Base-by-base conservation (phyloP, 345 rosid genomes). In the Leavenworthia alabamica region DNA sequence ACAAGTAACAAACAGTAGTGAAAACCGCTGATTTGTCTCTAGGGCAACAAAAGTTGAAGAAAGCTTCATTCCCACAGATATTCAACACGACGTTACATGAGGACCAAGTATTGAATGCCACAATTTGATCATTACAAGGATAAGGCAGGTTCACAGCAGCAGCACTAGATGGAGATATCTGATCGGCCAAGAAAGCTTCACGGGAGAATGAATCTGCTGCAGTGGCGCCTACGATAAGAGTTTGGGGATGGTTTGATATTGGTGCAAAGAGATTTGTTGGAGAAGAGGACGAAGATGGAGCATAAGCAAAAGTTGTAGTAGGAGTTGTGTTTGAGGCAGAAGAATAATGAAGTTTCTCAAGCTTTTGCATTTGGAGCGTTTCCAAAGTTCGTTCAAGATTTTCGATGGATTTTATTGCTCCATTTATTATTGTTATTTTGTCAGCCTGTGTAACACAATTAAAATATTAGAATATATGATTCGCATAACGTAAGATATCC, bases 341-440 rank as follows among this genome's bases (percentile, higher is more conserved):
- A 22, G 74, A 61, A 28, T 27, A 43, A n/a, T 72, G 82, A 46
- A 73, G 71, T 51, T 75, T 88, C 51, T 84, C 85, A 3, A 55
- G 78, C 78, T 71, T 85, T 65, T 73, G 73, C 32, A 49, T 75
- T 36, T 83, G 70, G n/a, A n/a, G n/a, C n/a, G n/a, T n/a, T n/a
- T n/a, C n/a, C n/a, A n/a, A n/a, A n/a, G n/a, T n/a, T n/a, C n/a
- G n/a, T n/a, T n/a, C n/a, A n/a, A n/a, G n/a, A n/a, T n/a, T n/a
- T n/a, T n/a, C n/a, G n/a, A 83, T 83, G 73, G 76, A 68, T 16
- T 37, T 74, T 22, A 86, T 74, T 22, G 96, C 93, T 70, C 83
- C 96, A 45, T 82, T 84, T 31, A 88, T 85, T 29, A 81, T 73
- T 33, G 81, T 75, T 66, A 88, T 76, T 58, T 88, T 88, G 73